phyloP scores from a whole-genome alignment of 805 yeast species.

The Candida parachauliodes region DNA sequence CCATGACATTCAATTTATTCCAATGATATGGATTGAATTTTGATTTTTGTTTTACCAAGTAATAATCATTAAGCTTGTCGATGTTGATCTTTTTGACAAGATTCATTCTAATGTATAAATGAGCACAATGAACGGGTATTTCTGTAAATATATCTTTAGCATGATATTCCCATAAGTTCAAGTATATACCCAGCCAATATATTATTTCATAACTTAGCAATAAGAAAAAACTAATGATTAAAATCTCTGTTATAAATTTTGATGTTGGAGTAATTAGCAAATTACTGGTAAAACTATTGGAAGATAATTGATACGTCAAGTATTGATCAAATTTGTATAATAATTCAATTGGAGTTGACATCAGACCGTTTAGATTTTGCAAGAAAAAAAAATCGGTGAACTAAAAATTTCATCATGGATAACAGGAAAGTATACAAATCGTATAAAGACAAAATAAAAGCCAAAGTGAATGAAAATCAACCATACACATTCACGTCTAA shows the following conservation, averaged over 20 bases:
- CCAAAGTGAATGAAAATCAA: slow-evolving; percentile 6
- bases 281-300: slow-evolving; percentile 19
- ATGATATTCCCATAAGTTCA: slow-evolving; percentile 46
- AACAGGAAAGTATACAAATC: slow-evolving; percentile 31
- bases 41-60: slow-evolving; percentile 22
- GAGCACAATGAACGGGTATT: slow-evolving; percentile 77
- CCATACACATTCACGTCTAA: slow-evolving; percentile 17
- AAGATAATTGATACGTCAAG: slow-evolving; percentile 8
- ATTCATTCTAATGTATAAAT: slow-evolving; percentile 55
- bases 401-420: slow-evolving; percentile 25
- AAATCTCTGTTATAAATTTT: slow-evolving; percentile 25
- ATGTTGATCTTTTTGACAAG: slow-evolving; percentile 20
- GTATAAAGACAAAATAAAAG: slow-evolving; percentile 21
- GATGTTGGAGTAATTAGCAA: slow-evolving; percentile 24
- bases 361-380: neutral
- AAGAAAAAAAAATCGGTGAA: neutral
- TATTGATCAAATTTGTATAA: slow-evolving; percentile 10
- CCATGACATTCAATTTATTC: slow-evolving; percentile 16
- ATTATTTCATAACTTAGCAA: slow-evolving; percentile 36
- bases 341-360: slow-evolving; percentile 9
- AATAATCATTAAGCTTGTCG: slow-evolving; percentile 23
- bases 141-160: slow-evolving; percentile 65
- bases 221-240: slow-evolving; percentile 20
- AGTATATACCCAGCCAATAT: slow-evolving; percentile 41
- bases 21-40: slow-evolving; percentile 23